phyloP scores from a whole-genome alignment of 768 basidiomycete species.

The Suillus decipiens region DNA sequence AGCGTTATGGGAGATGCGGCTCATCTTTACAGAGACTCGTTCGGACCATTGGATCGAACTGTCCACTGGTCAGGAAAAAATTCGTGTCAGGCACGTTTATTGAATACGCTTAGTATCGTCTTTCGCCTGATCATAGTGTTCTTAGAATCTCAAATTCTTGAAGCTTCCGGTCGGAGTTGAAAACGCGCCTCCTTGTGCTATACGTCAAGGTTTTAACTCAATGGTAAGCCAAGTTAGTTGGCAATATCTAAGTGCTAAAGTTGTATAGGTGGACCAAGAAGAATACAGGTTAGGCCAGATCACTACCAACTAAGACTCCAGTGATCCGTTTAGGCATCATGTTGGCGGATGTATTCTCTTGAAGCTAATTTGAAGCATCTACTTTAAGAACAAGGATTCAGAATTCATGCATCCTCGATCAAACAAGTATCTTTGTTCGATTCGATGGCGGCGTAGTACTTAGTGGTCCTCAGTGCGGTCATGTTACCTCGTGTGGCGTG shows the following conservation, averaged over 20 bases:
- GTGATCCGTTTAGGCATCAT: slow-evolving; percentile 35
- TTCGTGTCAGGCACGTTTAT: slow-evolving; percentile 36
- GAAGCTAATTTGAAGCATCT: slow-evolving; percentile 19
- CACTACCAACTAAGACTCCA: slow-evolving; percentile 34
- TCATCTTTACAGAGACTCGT: not conserved
- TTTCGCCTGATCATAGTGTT: not conserved
- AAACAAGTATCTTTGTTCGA: not conserved
- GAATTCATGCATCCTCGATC: not conserved
- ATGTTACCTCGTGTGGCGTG: not conserved
- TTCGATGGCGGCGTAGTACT: not conserved
- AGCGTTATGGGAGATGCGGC: slow-evolving; percentile 33
- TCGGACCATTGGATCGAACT: slow-evolving; percentile 14
- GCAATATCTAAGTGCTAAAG: not conserved
- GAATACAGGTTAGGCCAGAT: slow-evolving; percentile 22
- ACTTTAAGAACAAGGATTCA: not conserved
- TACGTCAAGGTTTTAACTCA: slow-evolving; percentile 31
- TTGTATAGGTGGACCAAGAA: slow-evolving; percentile 35
- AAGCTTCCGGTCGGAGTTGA: slow-evolving; percentile 34
- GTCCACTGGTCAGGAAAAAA: slow-evolving; percentile 35
- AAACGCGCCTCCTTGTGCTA: slow-evolving; percentile 16
- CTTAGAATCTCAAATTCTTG: slow-evolving; percentile 32
- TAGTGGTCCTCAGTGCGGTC: not conserved
- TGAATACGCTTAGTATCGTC: not conserved
- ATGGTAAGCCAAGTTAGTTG: slow-evolving; percentile 25
- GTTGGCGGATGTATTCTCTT: slow-evolving; percentile 26